Evolutionary conservation across 306 rosid genomes (phyloP), one percentile per base, ranked within the genome.

Genomic region (Datisca glomerata): DNA sequence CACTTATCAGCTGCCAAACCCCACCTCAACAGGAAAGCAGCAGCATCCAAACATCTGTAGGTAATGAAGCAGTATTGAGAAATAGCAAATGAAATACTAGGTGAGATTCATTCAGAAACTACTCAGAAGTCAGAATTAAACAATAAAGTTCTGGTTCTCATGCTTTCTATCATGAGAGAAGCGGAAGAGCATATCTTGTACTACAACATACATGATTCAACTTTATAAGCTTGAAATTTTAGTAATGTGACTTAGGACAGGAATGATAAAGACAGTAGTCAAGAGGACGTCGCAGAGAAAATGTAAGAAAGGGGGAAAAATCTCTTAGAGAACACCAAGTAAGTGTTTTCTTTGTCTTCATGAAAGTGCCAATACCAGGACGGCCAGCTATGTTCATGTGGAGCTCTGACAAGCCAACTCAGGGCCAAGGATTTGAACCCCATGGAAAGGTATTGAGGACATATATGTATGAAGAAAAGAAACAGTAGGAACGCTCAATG

Each of bases 1-100:
- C 81, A 72, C 48, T 84, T 77, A 69, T 89, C 95, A 53, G 97
- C 97, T 15, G 93, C 76, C 69, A 80, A 51, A 40, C 97, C 97
- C 83, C 76, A 75, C 49, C 66, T 66, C 67, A 89, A 64, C 58
- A 74, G 42, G 50, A 65, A 55, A 57, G 80, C 64, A 28, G 91
- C 95, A 47, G 97, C 97, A 53, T 89, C 97, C 29, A 73, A 52
- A 54, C 83, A 80, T 65, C 97, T 89, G 78, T 57, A 47, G 83
- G 76, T 29, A 22, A 50, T 29, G 46, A 51, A 70, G n/a, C n/a
- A n/a, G n/a, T n/a, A n/a, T n/a, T n/a, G n/a, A 25, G 8, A 31
- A 12, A 47, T 3, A 28, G 27, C 29, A 47, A 18, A 17, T 47
- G 27, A 19, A 28, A 19, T 19, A 31, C 12, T 18, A 19, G 41